A percentile compares a stretch with the other conserved stretches of the same genome.
These are phyloP conservation scores for Phytopythium cucurbitacearum DNA, from an alignment of 352 stramenopile genomes.

Conservation along the genomic window DNA sequence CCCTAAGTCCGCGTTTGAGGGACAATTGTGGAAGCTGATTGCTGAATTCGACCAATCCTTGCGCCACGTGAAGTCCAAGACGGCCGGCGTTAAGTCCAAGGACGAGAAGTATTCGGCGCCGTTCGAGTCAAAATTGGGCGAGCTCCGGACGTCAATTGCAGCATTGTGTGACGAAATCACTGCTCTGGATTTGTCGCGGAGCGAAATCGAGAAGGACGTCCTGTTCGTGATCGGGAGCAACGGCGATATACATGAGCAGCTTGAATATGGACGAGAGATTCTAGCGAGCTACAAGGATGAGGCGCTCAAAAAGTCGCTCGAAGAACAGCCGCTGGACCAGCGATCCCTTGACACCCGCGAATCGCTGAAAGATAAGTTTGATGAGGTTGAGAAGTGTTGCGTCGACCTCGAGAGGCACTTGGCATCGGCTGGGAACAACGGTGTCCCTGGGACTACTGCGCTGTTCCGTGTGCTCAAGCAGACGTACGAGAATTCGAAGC, in stretches of 20 bases:
- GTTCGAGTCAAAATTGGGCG: conserved; percentile 21
- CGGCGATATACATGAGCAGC: conserved; percentile 68
- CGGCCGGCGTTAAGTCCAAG: conserved; percentile 30
- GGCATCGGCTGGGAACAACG: conserved; percentile 13
- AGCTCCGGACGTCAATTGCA: conserved; percentile 32
- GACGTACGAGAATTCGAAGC: conserved; percentile 72
- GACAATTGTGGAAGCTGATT: conserved; percentile 68
- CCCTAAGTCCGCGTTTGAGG: conserved; percentile 46
- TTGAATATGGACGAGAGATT: conserved; percentile 68
- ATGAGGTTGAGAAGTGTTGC: conserved; percentile 48
- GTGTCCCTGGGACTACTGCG: conserved; percentile 23
- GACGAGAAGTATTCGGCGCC: conserved; percentile 27
- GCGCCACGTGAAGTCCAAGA: conserved; percentile 37
- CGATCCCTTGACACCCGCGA: conserved; percentile 52
- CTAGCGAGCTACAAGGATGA: conserved; percentile 67
- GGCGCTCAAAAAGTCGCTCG: conserved; percentile 47
- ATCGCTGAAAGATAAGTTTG: conserved; percentile 41
- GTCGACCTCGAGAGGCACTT: conserved; percentile 47
- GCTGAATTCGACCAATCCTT: conserved; percentile 64
- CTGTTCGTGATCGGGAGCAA: conserved; percentile 78
- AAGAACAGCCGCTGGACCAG: conserved; percentile 66
- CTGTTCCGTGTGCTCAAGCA: conserved; percentile 71
- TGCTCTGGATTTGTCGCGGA: conserved; percentile 43
- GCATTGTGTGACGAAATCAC: conserved; percentile 49
- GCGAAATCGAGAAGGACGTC: conserved; percentile 66